Percentiles rank a stretch among this genome's conserved stretches.
phyloP scores from a whole-genome alignment of 345 rosid species.

The Eucalyptus melliodora region DNA sequence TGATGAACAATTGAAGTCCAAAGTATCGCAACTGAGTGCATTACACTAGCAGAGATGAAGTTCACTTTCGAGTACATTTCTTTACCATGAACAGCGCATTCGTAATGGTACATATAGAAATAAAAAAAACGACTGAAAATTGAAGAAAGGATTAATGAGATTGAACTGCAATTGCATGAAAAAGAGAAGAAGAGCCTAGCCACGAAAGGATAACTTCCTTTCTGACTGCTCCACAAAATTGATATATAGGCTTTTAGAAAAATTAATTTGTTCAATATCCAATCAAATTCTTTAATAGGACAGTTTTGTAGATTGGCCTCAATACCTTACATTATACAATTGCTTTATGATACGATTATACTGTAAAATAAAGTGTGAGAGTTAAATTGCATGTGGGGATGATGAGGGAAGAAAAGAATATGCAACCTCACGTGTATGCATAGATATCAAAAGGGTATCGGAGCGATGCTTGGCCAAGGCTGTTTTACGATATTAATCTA shows the following conservation, averaged over 20 bases:
- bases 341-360: background rate
- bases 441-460: background rate
- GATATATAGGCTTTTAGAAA: background rate
- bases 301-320: background rate
- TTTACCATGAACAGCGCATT: background rate
- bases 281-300: background rate
- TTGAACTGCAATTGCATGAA: background rate
- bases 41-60: background rate
- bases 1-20: background rate
- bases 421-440: background rate
- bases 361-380: background rate
- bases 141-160: background rate
- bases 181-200: background rate
- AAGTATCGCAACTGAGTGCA: background rate
- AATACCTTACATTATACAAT: background rate
- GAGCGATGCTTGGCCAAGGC: background rate
- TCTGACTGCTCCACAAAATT: background rate
- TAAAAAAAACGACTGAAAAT: background rate
- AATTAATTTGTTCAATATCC: background rate
- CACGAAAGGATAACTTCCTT: background rate
- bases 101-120: background rate
- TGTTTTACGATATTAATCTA: background rate
- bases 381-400: background rate
- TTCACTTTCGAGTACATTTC: background rate
- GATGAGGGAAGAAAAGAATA: background rate